phyloP scores from a whole-genome alignment of 345 rosid species.

The Melaleuca quinquenervia region DNA sequence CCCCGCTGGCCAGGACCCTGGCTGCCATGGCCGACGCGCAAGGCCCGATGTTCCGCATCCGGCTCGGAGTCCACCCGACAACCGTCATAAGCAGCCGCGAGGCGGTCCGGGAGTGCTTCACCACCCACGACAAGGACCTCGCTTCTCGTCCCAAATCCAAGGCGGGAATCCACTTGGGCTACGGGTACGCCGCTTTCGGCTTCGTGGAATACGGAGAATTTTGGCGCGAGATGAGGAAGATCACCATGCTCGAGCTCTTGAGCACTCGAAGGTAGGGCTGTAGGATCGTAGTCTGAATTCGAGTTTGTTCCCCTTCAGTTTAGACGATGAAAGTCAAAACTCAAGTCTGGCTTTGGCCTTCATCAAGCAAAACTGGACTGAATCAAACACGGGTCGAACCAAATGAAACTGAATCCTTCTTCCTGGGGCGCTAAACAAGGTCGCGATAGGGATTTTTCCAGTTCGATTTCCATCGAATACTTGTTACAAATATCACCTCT shows the following conservation, averaged over 20 bases:
- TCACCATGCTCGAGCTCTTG: constrained; percentile 42
- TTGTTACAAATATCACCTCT: background rate
- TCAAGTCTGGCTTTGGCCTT: background rate
- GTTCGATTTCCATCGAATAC: background rate
- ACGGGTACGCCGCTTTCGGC: constrained; percentile 35
- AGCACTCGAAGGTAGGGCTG: constrained; percentile 37
- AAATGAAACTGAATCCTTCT: background rate
- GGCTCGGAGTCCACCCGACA: constrained; percentile 23
- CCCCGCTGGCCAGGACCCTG: constrained; percentile 27
- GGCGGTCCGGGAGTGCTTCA: constrained; percentile 31
- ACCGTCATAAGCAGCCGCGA: constrained; percentile 37
- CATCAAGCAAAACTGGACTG: background rate
- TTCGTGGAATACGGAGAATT: constrained; percentile 51
- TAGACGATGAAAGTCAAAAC: background rate
- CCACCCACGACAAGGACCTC: constrained; percentile 37
- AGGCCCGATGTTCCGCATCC: constrained; percentile 51
- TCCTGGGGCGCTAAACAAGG: background rate
- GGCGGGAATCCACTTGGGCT: constrained; percentile 44
- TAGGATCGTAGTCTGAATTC: background rate
- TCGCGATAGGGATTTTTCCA: background rate
- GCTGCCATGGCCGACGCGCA: constrained; percentile 31
- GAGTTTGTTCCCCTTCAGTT: background rate
- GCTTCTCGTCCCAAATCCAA: constrained; percentile 45
- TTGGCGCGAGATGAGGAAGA: constrained; percentile 57
- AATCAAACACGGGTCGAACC: background rate